Evolutionary conservation across 1,139 yeast genomes (phyloP).

Genomic region (Pichia sp.): DNA sequence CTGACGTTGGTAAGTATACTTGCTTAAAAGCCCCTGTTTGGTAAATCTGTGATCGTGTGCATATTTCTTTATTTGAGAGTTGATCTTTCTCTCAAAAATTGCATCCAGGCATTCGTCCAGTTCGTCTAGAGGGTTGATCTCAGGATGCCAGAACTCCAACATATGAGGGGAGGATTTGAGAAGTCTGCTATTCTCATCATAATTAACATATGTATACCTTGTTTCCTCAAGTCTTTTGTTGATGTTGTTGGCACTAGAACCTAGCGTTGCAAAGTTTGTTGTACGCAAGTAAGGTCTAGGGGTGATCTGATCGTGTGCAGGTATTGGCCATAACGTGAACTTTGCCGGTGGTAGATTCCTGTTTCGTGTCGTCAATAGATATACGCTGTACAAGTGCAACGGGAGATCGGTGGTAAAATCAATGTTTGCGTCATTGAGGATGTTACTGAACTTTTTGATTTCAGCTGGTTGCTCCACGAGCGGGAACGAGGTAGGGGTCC

Average conservation of each 20-base stretch:
- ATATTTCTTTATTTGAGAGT: conserved; percentile 10
- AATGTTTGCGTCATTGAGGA: conserved; percentile 40
- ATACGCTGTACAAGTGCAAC: conserved; percentile 48
- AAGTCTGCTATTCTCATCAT: conserved; percentile 2
- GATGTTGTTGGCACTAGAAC: not conserved
- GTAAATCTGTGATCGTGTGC: not conserved
- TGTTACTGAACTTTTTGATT: conserved; percentile 20
- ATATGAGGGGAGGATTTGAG: not conserved
- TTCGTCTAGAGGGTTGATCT: conserved; percentile 13
- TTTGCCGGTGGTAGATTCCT: conserved; percentile 38
- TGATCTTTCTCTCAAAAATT: conserved; percentile 36
- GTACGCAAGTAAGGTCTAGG: conserved; percentile 14
- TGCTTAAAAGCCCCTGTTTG: not conserved
- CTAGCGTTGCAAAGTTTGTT: conserved; percentile 3
- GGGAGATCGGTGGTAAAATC: conserved; percentile 47
- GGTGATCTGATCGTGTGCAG: conserved; percentile 35
- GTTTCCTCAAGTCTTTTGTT: not conserved
- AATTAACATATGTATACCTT: conserved; percentile 12
- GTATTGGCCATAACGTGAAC: conserved; percentile 51
- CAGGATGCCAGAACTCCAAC: conserved; percentile 14
- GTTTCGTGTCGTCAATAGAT: conserved; percentile 36
- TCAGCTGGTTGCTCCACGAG: conserved; percentile 1
- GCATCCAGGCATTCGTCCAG: conserved; percentile 33
- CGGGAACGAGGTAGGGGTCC: not conserved
- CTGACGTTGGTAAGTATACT: conserved; percentile 3